A percentile compares a stretch with the other conserved stretches of the same genome.
Conservation (phyloP, 306 rosid genomes). For the Casuarina glauca region DNA sequence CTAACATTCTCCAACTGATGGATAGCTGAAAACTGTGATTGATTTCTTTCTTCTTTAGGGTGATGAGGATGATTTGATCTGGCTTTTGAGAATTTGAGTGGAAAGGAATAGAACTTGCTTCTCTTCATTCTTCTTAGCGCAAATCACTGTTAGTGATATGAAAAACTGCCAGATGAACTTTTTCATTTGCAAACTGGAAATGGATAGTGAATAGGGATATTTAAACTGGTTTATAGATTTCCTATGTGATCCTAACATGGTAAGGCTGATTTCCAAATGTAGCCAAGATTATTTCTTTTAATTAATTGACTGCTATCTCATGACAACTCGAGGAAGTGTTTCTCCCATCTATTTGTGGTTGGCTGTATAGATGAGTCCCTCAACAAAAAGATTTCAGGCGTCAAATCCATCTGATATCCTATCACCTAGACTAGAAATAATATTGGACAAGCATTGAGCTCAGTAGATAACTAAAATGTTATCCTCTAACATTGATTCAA, state of each 20-base stretch:
- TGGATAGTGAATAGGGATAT: neutral
- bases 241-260: neutral
- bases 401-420: neutral
- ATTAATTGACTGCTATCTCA: neutral
- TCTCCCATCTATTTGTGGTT: neutral
- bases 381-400: too few relatives aligned
- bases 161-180: neutral
- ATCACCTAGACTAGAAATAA: neutral
- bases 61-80: neutral
- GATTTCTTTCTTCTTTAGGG: neutral
- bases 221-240: neutral
- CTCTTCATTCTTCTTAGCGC: too few relatives aligned
- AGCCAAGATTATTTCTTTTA: neutral
- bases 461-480: neutral
- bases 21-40: neutral
- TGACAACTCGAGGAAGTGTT: neutral
- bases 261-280: neutral
- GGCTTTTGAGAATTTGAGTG: too few relatives aligned
- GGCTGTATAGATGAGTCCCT: neutral
- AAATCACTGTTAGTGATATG: too few relatives aligned
- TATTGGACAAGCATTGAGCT: neutral
- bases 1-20: neutral
- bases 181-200: neutral
- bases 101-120: too few relatives aligned
- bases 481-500: neutral